phyloP scores from a whole-genome alignment of 2,329 filamentous ascomycete genomes.

The Penicillium glabrum region DNA sequence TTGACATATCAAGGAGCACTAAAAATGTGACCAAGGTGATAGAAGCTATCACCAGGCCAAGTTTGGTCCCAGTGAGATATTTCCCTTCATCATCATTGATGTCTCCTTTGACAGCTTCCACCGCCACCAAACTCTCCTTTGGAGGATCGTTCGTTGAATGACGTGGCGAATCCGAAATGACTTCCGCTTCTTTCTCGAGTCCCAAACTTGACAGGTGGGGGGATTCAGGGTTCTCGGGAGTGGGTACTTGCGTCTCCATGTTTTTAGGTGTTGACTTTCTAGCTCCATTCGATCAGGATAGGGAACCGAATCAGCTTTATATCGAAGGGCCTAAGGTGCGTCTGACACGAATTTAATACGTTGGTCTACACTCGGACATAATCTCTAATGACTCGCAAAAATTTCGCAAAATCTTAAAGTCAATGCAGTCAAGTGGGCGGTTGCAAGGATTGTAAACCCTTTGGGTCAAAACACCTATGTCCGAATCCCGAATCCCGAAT shows the following conservation, averaged over 20 bases:
- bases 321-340: not conserved
- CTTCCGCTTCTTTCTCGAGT: not conserved
- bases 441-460: not conserved
- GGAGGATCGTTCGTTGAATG: not conserved
- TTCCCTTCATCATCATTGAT: slow-evolving; percentile 1
- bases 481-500: slow-evolving; percentile 13
- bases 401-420: not conserved
- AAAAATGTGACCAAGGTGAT: slow-evolving; percentile 16
- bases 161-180: not conserved
- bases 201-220: not conserved
- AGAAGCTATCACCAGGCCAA: slow-evolving; percentile 6
- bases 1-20: slow-evolving; percentile 15
- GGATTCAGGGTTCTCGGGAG: not conserved
- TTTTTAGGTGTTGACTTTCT: not conserved
- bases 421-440: not conserved
- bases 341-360: not conserved
- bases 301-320: not conserved
- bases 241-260: not conserved
- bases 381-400: not conserved
- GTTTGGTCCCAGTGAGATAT: slow-evolving; percentile 15
- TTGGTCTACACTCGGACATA: not conserved
- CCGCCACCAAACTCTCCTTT: not conserved
- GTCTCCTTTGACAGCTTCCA: not conserved
- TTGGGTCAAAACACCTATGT: not conserved
- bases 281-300: not conserved